Evolutionary conservation across 805 yeast species (phyloP).

Genomic region (Hanseniaspora valbyensis): DNA sequence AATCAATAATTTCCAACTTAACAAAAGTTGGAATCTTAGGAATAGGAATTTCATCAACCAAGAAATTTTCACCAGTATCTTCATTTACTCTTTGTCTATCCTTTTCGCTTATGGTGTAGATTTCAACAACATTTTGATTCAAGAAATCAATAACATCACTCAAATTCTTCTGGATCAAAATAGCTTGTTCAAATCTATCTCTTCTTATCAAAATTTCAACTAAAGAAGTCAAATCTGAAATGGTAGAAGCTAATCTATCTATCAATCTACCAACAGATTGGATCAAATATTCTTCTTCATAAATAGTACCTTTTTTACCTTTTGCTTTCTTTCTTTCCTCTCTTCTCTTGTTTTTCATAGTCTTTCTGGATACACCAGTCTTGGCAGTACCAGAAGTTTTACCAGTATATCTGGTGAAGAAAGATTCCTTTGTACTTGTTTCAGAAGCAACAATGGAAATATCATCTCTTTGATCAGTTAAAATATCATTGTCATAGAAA

Average conservation of each 20-base stretch:
- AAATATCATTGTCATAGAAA: constrained; percentile 58
- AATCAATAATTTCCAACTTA: constrained; percentile 14
- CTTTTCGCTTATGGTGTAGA: constrained; percentile 67
- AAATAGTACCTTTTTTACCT: constrained; percentile 95
- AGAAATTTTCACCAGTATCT: constrained; percentile 75
- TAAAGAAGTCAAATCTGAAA: constrained; percentile 60
- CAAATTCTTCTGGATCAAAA: constrained; percentile 62
- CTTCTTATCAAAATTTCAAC: constrained; percentile 70
- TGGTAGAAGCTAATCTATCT: constrained; percentile 66
- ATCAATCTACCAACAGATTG: constrained; percentile 77
- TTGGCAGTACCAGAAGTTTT: constrained; percentile 92
- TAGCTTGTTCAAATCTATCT: constrained; percentile 64
- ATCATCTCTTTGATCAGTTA: constrained; percentile 69
- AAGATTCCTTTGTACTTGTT: constrained; percentile 82
- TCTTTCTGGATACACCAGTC: constrained; percentile 88
- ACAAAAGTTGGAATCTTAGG: constrained; percentile 54
- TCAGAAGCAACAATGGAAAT: constrained; percentile 92
- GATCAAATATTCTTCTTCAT: constrained; percentile 90
- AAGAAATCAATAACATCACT: constrained; percentile 46
- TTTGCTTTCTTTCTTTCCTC: constrained; percentile 93
- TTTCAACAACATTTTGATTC: constrained; percentile 55
- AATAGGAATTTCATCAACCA: constrained; percentile 61
- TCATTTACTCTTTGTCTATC: constrained; percentile 74
- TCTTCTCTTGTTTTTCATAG: constrained; percentile 83
- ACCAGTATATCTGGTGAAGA: constrained; percentile 92